Evolutionary conservation across 2,329 filamentous ascomycete genomes (phyloP).

Genomic region (Aspergillus sp.): DNA sequence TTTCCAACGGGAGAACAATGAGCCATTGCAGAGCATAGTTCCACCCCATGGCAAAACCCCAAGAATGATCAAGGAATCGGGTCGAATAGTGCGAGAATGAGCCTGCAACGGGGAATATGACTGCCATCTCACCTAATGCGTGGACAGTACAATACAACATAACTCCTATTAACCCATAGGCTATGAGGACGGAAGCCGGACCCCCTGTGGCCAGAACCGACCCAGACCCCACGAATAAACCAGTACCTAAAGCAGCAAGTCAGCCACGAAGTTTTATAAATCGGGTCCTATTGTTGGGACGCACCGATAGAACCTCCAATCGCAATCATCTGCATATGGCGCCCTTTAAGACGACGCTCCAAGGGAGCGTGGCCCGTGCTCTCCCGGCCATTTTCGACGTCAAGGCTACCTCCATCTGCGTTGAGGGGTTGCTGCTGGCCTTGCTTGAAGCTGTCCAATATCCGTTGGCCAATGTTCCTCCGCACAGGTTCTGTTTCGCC

Average conservation of each 20-base stretch:
- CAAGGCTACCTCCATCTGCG: slow-evolving; percentile 49
- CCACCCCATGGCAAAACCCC: slow-evolving; percentile 94
- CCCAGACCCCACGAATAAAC: slow-evolving; percentile 79
- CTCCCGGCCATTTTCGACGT: slow-evolving; percentile 54
- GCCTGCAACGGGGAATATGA: slow-evolving; percentile 81
- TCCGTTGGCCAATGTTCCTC: slow-evolving; percentile 18
- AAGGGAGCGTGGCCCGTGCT: slow-evolving; percentile 66
- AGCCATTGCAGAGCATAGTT: slow-evolving; percentile 90
- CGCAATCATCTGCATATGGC: slow-evolving; percentile 95
- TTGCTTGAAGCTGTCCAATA: slow-evolving; percentile 38
- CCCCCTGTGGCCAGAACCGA: slow-evolving; percentile 62
- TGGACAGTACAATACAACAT: slow-evolving; percentile 93
- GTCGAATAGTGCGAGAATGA: slow-evolving; percentile 90
- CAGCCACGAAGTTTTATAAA: slow-evolving; percentile 4
- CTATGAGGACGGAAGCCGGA: slow-evolving; percentile 67
- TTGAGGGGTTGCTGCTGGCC: slow-evolving; percentile 32
- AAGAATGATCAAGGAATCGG: slow-evolving; percentile 84
- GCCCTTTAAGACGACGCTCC: slow-evolving; percentile 66
- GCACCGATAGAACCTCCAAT: slow-evolving; percentile 83
- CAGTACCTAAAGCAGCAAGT: slow-evolving; percentile 50
- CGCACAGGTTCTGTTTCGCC: slow-evolving; percentile 21
- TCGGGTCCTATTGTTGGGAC: slow-evolving; percentile 3
- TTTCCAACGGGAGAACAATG: slow-evolving; percentile 71
- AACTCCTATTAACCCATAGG: slow-evolving; percentile 68
- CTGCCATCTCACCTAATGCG: slow-evolving; percentile 82